A percentile compares a stretch with the other conserved stretches of the same genome.
Conservation (phyloP, 306 rosid species). For the Delonix regia region DNA sequence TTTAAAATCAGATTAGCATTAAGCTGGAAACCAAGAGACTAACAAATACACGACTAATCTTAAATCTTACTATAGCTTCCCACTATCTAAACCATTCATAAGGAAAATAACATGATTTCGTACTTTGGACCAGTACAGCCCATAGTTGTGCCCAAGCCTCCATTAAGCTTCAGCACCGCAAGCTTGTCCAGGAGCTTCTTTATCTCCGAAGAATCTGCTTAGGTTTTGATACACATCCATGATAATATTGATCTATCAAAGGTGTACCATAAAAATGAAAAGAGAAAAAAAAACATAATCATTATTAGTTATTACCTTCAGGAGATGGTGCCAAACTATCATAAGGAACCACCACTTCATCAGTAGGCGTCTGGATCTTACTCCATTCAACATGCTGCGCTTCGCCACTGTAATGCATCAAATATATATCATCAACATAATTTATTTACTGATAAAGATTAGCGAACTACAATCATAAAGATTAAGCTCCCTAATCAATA, state of each 20-base stretch:
- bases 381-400: slow-evolving; percentile 97
- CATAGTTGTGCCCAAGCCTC: slow-evolving; percentile 97
- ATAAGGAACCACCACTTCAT: slow-evolving; percentile 92
- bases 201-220: slow-evolving; percentile 66
- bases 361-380: slow-evolving; percentile 98
- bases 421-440: neutral
- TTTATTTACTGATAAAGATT: slow-evolving; percentile 10
- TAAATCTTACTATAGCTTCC: slow-evolving; percentile 12
- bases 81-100: neutral
- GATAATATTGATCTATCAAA: slow-evolving; percentile 1
- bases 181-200: slow-evolving; percentile 87
- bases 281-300: neutral
- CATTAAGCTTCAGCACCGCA: slow-evolving; percentile 94
- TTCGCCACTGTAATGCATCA: slow-evolving; percentile 68
- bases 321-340: slow-evolving; percentile 74
- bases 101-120: neutral
- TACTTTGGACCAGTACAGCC: slow-evolving; percentile 99
- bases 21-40: neutral
- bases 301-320: slow-evolving; percentile 53
- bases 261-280: slow-evolving; percentile 3
- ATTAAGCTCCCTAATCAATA: neutral
- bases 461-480: slow-evolving; percentile 14
- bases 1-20: neutral
- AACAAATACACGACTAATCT: neutral
- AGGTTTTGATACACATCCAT: slow-evolving; percentile 20